Evolutionary conservation across 2,329 filamentous ascomycete genomes (phyloP), one percentile per base, ranked within the genome.

Genomic region (Fusarium sublunatum): DNA sequence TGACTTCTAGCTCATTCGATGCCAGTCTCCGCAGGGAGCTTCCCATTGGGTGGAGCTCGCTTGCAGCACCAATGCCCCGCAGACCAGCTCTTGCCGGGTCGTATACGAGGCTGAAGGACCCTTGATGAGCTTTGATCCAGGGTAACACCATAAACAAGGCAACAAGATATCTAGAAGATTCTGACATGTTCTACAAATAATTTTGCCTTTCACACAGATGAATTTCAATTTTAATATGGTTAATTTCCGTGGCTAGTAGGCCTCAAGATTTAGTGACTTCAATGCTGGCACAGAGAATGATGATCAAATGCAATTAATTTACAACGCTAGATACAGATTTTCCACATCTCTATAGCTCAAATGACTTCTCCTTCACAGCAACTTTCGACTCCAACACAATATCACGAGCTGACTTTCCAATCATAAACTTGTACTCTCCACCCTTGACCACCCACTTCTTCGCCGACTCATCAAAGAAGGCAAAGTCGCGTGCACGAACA

Each of bases 1-100:
- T 70, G 69, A 72, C 70, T 79, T 79, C 77, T 79, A 79, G 77
- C 74, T 78, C 72, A 70, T 79, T 79, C 77, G 77, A 79, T 76
- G 73, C 70, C 48, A 51, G 65, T 68, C 71, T 69, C 58, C 64
- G 64, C 60, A 68, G 44, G 49, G 32, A 60, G 58, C 47, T 61
- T 55, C 32, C 53, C 38, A 78, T 77, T 77, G 76, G 75, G 56
- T 64, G 24, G 13, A 49, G 45, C 42, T 64, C 42, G 34, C 51
- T 55, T 52, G 29, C 39, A 43, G 25, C 36, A 39, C 28, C 36
- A 24, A 12, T 35, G 42, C 49, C 35, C 26, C 55, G 68, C 67
- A 53, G 54, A 57, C 38, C 51, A 47, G 32, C 41, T 46, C 34
- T 57, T 19, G 19, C 19, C 19, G 19, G 19, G 19, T 19, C 19